A percentile compares a stretch with the other conserved stretches of the same genome.
These are phyloP conservation scores for Ceratocystis ficicola DNA, from an alignment of 2,329 filamentous ascomycete species.

Conservation along the genomic window DNA sequence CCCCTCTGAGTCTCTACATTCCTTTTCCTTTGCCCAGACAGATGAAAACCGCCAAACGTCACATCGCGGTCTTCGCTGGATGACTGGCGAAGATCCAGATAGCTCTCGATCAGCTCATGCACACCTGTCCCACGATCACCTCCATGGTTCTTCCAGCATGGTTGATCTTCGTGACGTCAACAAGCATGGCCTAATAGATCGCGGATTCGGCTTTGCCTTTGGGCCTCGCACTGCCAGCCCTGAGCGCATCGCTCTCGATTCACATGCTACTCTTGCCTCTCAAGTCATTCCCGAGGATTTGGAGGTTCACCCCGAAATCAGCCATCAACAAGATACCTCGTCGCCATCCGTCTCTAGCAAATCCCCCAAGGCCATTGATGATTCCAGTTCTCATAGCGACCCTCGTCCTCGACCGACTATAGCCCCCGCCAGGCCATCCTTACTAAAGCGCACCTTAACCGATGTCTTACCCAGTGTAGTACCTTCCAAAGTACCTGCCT, in stretches of 20 bases:
- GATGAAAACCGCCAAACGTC: constrained; percentile 89
- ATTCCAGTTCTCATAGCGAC: background rate
- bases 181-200: constrained; percentile 6
- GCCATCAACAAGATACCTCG: background rate
- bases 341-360: background rate
- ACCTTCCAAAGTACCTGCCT: constrained; percentile 12
- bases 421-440: background rate
- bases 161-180: constrained; percentile 16
- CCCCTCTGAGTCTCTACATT: constrained; percentile 90
- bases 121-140: constrained; percentile 89
- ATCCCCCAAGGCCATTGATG: background rate
- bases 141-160: constrained; percentile 60
- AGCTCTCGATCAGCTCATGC: constrained; percentile 40
- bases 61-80: constrained; percentile 45
- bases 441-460: constrained; percentile 20
- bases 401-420: background rate
- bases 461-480: constrained; percentile 10
- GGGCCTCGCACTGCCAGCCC: constrained; percentile 20
- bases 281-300: constrained; percentile 19
- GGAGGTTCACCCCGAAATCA: constrained; percentile 1
- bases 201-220: constrained; percentile 15
- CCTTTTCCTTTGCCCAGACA: constrained; percentile 94
- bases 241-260: constrained; percentile 5
- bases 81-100: constrained; percentile 74
- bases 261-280: constrained; percentile 14